Evolutionary conservation across 306 rosid species (phyloP), one percentile per base, ranked within the genome.

Genomic region (Dicorynia guianensis): DNA sequence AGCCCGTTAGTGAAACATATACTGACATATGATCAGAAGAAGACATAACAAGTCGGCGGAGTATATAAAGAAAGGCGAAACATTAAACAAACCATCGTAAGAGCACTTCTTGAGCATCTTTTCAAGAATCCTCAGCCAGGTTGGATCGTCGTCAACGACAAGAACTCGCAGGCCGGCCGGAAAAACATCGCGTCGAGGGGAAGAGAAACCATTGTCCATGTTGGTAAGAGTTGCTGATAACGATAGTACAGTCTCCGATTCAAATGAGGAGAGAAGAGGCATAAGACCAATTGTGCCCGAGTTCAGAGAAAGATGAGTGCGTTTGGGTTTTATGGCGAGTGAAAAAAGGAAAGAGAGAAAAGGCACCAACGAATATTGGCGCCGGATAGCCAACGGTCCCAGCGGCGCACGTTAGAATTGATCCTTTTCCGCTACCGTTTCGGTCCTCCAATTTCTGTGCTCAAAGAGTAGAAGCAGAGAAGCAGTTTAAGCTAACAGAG

Each of bases 121-220:
- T 62, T 93, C 98, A 58, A 93, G 86, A 66, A 93, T 90, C 79
- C 80, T 89, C 38, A 93, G 81, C 96, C 96, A 93, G 9, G 98
- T 93, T 20, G 86, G 91, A 56, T 93, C 98, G 60, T 90, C 96
- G 47, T 93, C 98, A 68, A 93, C 96, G 43, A 93, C 93, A 3
- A 93, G 96, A 81, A 93, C 98, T 44, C 98, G 88, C 58, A 90
- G 88, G 25, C 98, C 98, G 6, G 88, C 90, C 25, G 98, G 98
- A 77, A 93, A 93, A n/a, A 80, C 77, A 20, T 87, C 97, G 7
- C 63, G 82, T 43, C 93, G 79, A 17, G 92, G 74, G 58, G 89
- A 88, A 77, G 89, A 74, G 67, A 87, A 90, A 68, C 91, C 89
- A 76, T 66, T 90, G 33, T 83, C 93, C 98, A 93, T 93, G 47